A percentile compares a stretch with the other conserved stretches of the same genome.
These are phyloP conservation scores for Ordospora colligata DNA, from an alignment of 371 early-diverging fungal genomes.

Conservation along the genomic window DNA sequence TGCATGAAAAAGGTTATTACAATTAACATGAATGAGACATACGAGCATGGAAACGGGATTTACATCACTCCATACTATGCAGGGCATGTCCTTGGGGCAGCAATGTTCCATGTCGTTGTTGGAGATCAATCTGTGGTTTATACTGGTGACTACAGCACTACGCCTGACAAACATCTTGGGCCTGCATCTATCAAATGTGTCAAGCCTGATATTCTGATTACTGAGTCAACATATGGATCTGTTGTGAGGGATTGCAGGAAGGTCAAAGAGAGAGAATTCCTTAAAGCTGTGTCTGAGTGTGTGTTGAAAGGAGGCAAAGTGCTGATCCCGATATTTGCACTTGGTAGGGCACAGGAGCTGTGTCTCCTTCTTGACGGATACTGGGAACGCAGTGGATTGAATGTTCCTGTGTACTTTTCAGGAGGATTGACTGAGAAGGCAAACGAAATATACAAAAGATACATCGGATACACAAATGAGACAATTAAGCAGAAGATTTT, in stretches of 20 bases:
- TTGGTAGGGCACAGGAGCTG: slow-evolving; percentile 86
- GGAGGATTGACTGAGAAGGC: slow-evolving; percentile 81
- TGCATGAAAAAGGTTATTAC: slow-evolving; percentile 80
- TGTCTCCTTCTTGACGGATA: slow-evolving; percentile 81
- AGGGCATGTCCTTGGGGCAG: slow-evolving; percentile 92
- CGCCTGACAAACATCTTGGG: slow-evolving; percentile 82
- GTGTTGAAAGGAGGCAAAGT: slow-evolving; percentile 77
- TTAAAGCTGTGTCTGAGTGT: slow-evolving; percentile 76
- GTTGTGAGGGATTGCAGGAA: slow-evolving; percentile 80
- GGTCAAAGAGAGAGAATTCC: slow-evolving; percentile 76
- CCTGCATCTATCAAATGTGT: slow-evolving; percentile 80
- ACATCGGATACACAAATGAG: slow-evolving; percentile 85
- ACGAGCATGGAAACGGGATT: slow-evolving; percentile 54
- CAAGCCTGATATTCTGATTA: slow-evolving; percentile 76
- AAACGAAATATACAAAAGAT: slow-evolving; percentile 79
- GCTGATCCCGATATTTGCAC: slow-evolving; percentile 82
- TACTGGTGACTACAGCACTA: slow-evolving; percentile 93
- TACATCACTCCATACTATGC: slow-evolving; percentile 78
- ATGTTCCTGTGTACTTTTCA: slow-evolving; percentile 76
- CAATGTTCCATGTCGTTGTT: slow-evolving; percentile 74
- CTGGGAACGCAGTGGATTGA: slow-evolving; percentile 78
- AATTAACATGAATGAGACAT: slow-evolving; percentile 66
- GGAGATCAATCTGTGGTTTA: slow-evolving; percentile 68
- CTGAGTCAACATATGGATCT: slow-evolving; percentile 86
- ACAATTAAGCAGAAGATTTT: slow-evolving; percentile 71